Percentiles rank a stretch among this genome's conserved stretches.
Conservation (phyloP, 1,284 basidiomycete genomes). For the Ustilago trichophora region DNA sequence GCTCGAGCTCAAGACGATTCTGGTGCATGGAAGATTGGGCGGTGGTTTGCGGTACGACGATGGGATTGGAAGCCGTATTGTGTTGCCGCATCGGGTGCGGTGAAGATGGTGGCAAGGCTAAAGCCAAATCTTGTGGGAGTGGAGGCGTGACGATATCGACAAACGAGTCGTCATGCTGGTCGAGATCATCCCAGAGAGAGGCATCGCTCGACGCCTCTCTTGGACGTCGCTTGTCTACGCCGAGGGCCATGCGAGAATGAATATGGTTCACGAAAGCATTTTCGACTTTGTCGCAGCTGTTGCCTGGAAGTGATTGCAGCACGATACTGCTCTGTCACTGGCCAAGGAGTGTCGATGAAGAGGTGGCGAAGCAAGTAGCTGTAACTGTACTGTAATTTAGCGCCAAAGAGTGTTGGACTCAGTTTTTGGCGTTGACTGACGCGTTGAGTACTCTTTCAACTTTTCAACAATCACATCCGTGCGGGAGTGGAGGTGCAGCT, state of each 20-base stretch:
- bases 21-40: conserved; percentile 3
- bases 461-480: too few relatives aligned
- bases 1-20: conserved; percentile 19
- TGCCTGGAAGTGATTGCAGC: not conserved
- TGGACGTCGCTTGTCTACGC: conserved; percentile 11
- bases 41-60: conserved; percentile 3
- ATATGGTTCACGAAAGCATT: too few relatives aligned
- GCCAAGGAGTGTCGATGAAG: too few relatives aligned
- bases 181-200: conserved; percentile 27
- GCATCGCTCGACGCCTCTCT: conserved; percentile 42
- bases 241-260: conserved; percentile 5
- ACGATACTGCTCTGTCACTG: not conserved
- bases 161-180: conserved; percentile 19
- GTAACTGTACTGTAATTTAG: too few relatives aligned
- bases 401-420: too few relatives aligned
- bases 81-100: not conserved
- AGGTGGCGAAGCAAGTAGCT: too few relatives aligned
- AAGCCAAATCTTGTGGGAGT: not conserved
- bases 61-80: conserved; percentile 6
- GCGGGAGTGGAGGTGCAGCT: too few relatives aligned
- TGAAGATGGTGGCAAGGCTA: not conserved
- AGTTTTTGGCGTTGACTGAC: too few relatives aligned
- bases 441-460: too few relatives aligned
- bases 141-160: conserved; percentile 19
- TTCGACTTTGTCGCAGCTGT: too few relatives aligned